Conservation (phyloP, 768 basidiomycete species). For the Tulasnella sp. region DNA sequence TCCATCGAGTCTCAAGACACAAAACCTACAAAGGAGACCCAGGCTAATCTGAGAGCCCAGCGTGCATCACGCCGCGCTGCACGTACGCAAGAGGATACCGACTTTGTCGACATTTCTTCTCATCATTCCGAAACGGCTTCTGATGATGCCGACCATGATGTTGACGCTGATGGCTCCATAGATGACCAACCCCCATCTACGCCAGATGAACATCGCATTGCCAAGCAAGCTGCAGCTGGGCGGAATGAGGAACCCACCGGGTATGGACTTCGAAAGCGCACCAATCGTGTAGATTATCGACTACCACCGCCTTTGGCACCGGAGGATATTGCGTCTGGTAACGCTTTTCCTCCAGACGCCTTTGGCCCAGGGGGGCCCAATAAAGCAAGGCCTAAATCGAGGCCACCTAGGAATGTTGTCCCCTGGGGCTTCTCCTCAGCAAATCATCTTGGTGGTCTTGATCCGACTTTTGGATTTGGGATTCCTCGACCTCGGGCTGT, state of each 20-base stretch:
- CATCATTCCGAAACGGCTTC: conserved; percentile 1
- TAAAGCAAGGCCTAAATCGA: conserved; percentile 29
- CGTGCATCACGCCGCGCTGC: conserved; percentile 10
- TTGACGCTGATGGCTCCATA: conserved; percentile 13
- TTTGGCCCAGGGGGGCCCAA: conserved; percentile 24
- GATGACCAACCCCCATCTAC: conserved; percentile 7
- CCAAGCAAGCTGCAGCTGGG: background rate
- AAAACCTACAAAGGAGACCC: too few relatives aligned
- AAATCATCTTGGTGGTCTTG: background rate
- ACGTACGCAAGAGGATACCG: conserved; percentile 7
- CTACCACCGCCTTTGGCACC: conserved; percentile 75
- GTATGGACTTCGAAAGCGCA: conserved; percentile 53
- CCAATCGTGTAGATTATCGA: conserved; percentile 55
- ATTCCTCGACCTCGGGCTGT: conserved; percentile 21
- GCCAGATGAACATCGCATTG: conserved; percentile 4
- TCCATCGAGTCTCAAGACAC: too few relatives aligned
- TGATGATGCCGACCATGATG: conserved; percentile 10
- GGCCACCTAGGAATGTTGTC: conserved; percentile 58
- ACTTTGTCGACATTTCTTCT: conserved; percentile 5
- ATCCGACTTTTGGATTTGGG: conserved; percentile 60
- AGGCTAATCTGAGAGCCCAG: conserved; percentile 3
- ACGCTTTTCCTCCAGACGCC: conserved; percentile 30
- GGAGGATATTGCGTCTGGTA: conserved; percentile 30
- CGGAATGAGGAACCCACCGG: conserved; percentile 26
- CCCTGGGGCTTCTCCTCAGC: conserved; percentile 56